Conservation (phyloP, 1,284 basidiomycete genomes). For the Cutaneotrichosporon sp. region DNA sequence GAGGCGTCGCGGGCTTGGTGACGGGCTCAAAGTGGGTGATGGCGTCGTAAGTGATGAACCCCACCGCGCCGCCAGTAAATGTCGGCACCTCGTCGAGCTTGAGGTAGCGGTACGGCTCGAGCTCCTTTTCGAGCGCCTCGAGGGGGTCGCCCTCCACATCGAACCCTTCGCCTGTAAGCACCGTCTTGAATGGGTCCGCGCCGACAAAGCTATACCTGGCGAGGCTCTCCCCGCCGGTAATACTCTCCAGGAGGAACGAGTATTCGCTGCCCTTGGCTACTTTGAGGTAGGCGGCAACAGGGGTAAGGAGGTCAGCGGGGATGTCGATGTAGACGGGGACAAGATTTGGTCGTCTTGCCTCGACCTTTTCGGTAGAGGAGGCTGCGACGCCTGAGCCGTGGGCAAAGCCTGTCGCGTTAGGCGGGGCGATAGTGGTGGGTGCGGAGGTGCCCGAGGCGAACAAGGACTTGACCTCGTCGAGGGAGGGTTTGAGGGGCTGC, state of each 20-base stretch:
- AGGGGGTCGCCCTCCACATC: conserved; percentile 84
- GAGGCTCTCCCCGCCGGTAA: conserved; percentile 83
- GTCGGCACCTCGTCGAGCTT: conserved; percentile 86
- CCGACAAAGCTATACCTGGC: conserved; percentile 96
- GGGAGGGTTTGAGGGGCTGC: conserved; percentile 22
- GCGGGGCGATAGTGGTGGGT: conserved; percentile 35
- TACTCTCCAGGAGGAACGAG: conserved; percentile 88
- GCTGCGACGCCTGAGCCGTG: conserved; percentile 23
- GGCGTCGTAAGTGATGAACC: conserved; percentile 95
- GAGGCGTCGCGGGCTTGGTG: conserved; percentile 58
- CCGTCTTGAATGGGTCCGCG: conserved; percentile 89
- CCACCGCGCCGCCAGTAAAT: conserved; percentile 94
- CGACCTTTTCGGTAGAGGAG: conserved; percentile 8
- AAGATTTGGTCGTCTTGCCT: conserved; percentile 30
- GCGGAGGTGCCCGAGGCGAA: conserved; percentile 26
- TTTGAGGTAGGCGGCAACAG: conserved; percentile 93
- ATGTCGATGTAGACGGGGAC: conserved; percentile 87
- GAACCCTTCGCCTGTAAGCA: conserved; percentile 81
- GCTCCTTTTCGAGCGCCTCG: conserved; percentile 74
- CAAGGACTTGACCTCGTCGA: conserved; percentile 36
- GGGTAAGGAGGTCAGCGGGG: conserved; percentile 93
- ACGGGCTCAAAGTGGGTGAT: conserved; percentile 96
- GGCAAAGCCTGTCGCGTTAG: conserved; percentile 26
- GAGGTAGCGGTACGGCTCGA: conserved; percentile 81
- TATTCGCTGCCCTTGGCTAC: conserved; percentile 87